Conservation (phyloP, 768 basidiomycete species). For the Neoboletus subvelutipes region DNA sequence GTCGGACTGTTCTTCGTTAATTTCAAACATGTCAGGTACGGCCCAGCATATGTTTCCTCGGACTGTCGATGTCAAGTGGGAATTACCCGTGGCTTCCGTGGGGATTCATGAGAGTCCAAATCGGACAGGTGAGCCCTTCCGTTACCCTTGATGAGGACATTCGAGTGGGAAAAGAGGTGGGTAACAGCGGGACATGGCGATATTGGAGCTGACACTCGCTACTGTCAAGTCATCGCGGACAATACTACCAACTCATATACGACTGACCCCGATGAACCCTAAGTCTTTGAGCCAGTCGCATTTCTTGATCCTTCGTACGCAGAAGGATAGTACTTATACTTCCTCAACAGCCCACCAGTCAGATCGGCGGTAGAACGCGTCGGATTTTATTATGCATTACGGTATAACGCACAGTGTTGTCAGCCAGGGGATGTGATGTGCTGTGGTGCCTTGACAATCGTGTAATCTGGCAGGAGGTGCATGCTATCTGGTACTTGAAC, state of each 20-base stretch:
- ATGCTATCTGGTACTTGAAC: too few species aligned
- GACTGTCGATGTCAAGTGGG: constrained; percentile 33
- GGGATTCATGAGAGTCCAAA: constrained; percentile 35
- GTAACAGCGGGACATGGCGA: background rate
- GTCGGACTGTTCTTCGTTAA: constrained; percentile 27
- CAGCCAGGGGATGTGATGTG: too few species aligned
- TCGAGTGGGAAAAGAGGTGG: too few species aligned
- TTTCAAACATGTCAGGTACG: constrained; percentile 40
- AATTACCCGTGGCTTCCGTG: constrained; percentile 6
- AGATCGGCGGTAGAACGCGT: constrained; percentile 11
- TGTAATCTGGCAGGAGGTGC: too few species aligned
- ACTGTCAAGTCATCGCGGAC: constrained; percentile 49
- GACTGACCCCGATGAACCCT: constrained; percentile 20
- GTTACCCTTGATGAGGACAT: constrained; percentile 35
- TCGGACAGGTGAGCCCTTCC: constrained; percentile 35
- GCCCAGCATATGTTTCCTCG: constrained; percentile 51
- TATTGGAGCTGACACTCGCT: constrained; percentile 21
- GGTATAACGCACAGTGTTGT: background rate
- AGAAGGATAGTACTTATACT: constrained; percentile 21
- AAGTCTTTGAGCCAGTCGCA: constrained; percentile 22
- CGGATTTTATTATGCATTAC: background rate
- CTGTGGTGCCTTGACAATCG: too few species aligned
- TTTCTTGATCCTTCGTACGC: constrained; percentile 27
- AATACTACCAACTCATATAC: constrained; percentile 13
- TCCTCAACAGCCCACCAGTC: constrained; percentile 11